These are phyloP conservation scores for Boechera divaricarpa DNA, from an alignment of 345 rosid genomes.

Conservation along the genomic window DNA sequence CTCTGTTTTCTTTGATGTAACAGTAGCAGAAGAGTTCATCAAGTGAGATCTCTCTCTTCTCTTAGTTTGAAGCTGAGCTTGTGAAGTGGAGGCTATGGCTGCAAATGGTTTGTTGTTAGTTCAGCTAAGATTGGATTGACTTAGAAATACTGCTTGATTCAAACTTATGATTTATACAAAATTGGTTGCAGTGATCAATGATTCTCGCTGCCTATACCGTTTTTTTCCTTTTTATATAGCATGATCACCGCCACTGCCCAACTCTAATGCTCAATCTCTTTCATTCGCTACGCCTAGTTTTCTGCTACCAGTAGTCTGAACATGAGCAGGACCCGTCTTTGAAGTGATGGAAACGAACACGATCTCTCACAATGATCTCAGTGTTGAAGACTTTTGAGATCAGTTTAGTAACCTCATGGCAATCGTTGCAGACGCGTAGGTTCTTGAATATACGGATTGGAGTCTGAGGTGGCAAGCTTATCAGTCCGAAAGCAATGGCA, in stretches of 20 bases:
- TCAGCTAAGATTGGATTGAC: slow-evolving; percentile 26
- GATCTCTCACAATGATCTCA: slow-evolving; percentile 80
- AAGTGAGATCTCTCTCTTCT: slow-evolving; percentile 18
- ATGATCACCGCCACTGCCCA: neutral
- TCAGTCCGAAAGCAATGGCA: slow-evolving; percentile 74
- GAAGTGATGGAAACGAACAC: slow-evolving; percentile 76
- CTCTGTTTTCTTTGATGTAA: slow-evolving; percentile 30
- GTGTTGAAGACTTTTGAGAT: slow-evolving; percentile 65
- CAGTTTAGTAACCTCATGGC: slow-evolving; percentile 71
- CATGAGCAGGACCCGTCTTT: slow-evolving; percentile 78
- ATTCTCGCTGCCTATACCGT: slow-evolving; percentile 4
- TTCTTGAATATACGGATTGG: slow-evolving; percentile 80
- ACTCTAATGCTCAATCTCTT: neutral
- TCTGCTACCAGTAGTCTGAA: slow-evolving; percentile 70
- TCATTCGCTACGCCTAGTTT: neutral
- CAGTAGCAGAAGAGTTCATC: slow-evolving; percentile 39
- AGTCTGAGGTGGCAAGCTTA: slow-evolving; percentile 61
- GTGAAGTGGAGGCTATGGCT: slow-evolving; percentile 22
- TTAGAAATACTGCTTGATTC: slow-evolving; percentile 21
- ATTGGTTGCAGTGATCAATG: neutral
- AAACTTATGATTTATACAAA: slow-evolving; percentile 33
- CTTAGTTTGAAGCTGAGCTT: slow-evolving; percentile 24
- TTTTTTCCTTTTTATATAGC: neutral
- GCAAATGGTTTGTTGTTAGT: slow-evolving; percentile 32
- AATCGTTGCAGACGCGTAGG: slow-evolving; percentile 76